Base-by-base conservation (phyloP, 1,284 basidiomycete genomes). In the Mycosarcoma mackinlayi region DNA sequence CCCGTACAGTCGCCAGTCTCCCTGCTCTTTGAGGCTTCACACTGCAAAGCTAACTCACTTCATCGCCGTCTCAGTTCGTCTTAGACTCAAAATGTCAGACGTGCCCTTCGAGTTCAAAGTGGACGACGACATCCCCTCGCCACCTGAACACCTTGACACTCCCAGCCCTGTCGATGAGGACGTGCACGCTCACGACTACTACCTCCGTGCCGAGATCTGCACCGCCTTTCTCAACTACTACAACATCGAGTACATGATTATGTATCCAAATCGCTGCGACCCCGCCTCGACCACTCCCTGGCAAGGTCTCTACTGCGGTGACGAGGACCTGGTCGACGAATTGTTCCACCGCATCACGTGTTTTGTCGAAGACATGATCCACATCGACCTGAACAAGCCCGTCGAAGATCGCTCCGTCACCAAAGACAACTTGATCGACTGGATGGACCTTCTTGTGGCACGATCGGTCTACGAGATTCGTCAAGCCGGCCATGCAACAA, bases 341-440 rank as follows among this genome's bases (percentile, higher is more conserved):
- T 28, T 55, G 6, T 55, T 47, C 31, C 28, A 47, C 10, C 53
- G 53, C 37, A 40, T 55, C 53, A 55, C 44, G 6, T 23, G 31
- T 38, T 55, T 28, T 21, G 28, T 48, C 21, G 39, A 33, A 16
- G 24, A 11, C 16, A 25, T 35, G n/a, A 38, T 55, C 35, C 18
- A 48, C 4, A n/a, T 18, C 34, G 34, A 30, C 0, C 19, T 25
- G 35, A 28, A 21, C 19, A 25, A 40, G 16, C 23, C 11, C 10
- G 13, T 16, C 7, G 14, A 18, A 24, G 10, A 21, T 1, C 5
- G 14, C 41, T 13, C 44, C 5, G 23, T 47, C n/a, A 55, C 45
- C 35, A 27, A 19, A 4, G 47, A 38, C 3, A 39, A 1, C 11
- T 13, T 49, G 6, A 3, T 2, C 18, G 27, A 39, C 28, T 49